These are phyloP conservation scores for Conringia planisiliqua DNA, from an alignment of 345 rosid species.

Conservation along the genomic window DNA sequence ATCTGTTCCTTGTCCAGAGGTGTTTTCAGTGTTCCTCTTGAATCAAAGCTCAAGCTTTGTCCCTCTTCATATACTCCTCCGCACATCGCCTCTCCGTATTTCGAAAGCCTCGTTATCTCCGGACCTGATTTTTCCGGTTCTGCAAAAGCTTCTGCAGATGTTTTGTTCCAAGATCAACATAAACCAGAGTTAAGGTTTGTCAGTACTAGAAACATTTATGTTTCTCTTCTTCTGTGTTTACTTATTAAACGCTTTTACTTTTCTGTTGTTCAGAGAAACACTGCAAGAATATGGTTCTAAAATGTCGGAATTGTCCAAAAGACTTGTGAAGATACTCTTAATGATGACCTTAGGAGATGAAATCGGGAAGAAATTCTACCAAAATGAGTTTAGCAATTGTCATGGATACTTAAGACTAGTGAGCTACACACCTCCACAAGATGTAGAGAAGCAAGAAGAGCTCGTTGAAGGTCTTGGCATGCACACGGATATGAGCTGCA, in stretches of 20 bases:
- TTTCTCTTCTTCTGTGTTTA: background rate
- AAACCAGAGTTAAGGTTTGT: constrained; percentile 48
- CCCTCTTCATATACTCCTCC: constrained; percentile 63
- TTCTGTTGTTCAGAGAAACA: constrained; percentile 37
- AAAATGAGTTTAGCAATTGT: constrained; percentile 51
- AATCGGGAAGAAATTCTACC: constrained; percentile 34
- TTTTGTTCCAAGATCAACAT: constrained; percentile 43
- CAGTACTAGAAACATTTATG: background rate
- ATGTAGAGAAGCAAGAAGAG: constrained; percentile 37
- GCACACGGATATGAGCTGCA: constrained; percentile 87
- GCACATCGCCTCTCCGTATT: constrained; percentile 78
- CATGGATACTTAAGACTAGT: constrained; percentile 66
- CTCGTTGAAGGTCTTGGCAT: constrained; percentile 71
- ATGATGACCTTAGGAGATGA: constrained; percentile 43
- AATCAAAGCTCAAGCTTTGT: constrained; percentile 63
- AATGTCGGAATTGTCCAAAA: constrained; percentile 56
- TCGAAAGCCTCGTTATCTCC: constrained; percentile 62
- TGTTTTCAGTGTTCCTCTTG: constrained; percentile 49
- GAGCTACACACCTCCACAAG: constrained; percentile 54
- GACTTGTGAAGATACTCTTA: constrained; percentile 45
- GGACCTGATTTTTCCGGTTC: constrained; percentile 69
- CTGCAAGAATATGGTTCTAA: constrained; percentile 57
- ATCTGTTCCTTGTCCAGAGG: constrained; percentile 38
- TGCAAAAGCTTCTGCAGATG: constrained; percentile 49
- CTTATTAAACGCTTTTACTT: background rate